phyloP scores from a whole-genome alignment of 306 rosid species.

The Morella rubra region DNA sequence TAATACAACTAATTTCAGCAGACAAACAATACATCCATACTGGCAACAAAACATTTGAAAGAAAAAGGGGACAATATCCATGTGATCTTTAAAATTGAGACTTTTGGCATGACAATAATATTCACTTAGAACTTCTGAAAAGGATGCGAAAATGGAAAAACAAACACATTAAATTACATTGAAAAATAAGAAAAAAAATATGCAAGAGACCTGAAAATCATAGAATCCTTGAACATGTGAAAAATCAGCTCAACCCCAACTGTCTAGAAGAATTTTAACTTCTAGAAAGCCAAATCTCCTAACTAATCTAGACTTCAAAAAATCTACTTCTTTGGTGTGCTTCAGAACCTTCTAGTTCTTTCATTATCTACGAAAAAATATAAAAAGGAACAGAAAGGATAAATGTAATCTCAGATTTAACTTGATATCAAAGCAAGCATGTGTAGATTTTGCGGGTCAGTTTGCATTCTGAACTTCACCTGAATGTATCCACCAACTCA shows the following conservation, averaged over 20 bases:
- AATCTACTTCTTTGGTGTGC: neutral
- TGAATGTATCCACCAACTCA: neutral
- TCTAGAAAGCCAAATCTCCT: neutral
- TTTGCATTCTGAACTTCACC: neutral
- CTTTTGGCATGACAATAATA: neutral
- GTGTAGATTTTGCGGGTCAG: neutral
- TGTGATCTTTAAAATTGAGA: neutral
- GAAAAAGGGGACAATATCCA: neutral
- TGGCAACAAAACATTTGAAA: neutral
- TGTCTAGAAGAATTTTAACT: neutral
- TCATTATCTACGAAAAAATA: neutral
- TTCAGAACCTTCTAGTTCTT: neutral
- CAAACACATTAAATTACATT: neutral
- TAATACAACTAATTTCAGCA: constrained; percentile 20
- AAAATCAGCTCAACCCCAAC: neutral
- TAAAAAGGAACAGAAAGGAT: neutral
- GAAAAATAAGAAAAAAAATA: neutral
- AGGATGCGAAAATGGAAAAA: neutral
- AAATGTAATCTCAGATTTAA: neutral
- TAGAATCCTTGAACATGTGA: neutral
- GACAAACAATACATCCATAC: neutral
- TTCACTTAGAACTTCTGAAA: neutral
- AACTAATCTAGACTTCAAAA: neutral
- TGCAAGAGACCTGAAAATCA: neutral
- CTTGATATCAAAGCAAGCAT: neutral